phyloP scores from a whole-genome alignment of 306 rosid species.

The Cucurbita argyrosperma region DNA sequence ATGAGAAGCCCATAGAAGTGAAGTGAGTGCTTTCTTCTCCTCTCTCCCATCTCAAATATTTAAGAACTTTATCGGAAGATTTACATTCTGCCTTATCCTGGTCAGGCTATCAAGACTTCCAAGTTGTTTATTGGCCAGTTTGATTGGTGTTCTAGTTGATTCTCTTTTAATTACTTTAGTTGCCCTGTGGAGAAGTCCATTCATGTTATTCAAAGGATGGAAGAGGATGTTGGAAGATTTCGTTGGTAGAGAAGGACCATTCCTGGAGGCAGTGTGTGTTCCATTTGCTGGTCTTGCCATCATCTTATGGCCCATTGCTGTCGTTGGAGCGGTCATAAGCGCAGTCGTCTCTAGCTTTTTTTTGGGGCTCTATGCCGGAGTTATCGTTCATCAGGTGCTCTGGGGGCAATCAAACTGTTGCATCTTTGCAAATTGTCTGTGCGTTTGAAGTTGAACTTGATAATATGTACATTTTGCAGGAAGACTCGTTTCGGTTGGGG shows the following conservation, averaged over 20 bases:
- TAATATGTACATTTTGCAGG: slow-evolving; percentile 21
- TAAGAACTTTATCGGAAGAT: not conserved
- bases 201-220: slow-evolving; percentile 70
- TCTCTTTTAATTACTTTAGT: slow-evolving; percentile 34
- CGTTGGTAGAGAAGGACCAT: slow-evolving; percentile 80
- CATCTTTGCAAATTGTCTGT: not conserved
- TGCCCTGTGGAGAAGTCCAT: slow-evolving; percentile 71
- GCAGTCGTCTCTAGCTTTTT: slow-evolving; percentile 40
- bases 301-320: slow-evolving; percentile 73
- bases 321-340: slow-evolving; percentile 38
- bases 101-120: slow-evolving; percentile 45
- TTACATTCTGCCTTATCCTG: not conserved
- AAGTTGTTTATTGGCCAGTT: slow-evolving; percentile 44
- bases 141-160: slow-evolving; percentile 42
- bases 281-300: slow-evolving; percentile 81
- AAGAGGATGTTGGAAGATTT: slow-evolving; percentile 73
- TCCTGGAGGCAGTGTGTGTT: slow-evolving; percentile 63
- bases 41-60: not conserved
- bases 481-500: slow-evolving; percentile 49
- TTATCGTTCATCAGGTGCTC: slow-evolving; percentile 60
- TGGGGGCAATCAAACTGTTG: not conserved
- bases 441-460: not conserved
- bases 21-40: slow-evolving; percentile 13
- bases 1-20: slow-evolving; percentile 50
- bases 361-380: slow-evolving; percentile 50